phyloP scores from a whole-genome alignment of 2,329 filamentous ascomycete species.

The Ophiocordyceps unilateralis region DNA sequence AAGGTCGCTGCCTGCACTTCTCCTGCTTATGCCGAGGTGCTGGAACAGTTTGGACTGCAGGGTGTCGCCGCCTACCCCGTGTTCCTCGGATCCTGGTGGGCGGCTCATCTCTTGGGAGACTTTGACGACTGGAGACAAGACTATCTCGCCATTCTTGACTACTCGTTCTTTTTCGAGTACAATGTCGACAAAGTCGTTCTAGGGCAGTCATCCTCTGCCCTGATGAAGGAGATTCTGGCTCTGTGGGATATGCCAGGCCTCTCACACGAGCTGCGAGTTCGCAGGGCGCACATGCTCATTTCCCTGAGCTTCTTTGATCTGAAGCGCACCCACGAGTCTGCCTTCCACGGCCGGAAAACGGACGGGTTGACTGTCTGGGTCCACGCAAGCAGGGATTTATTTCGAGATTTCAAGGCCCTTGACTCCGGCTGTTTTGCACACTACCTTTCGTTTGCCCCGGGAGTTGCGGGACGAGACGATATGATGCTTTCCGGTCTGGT shows the following conservation, averaged over 20 bases:
- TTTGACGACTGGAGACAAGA: background rate
- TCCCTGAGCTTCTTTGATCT: background rate
- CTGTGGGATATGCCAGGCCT: background rate
- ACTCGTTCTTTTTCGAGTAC: background rate
- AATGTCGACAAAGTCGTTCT: background rate
- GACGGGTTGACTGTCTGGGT: background rate
- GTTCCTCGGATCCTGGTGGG: background rate
- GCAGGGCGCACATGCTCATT: background rate
- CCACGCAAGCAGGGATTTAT: background rate
- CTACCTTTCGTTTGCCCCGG: background rate
- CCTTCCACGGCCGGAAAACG: background rate
- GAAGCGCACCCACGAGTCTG: background rate
- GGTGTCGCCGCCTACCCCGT: background rate
- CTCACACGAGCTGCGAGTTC: background rate
- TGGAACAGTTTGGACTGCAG: background rate
- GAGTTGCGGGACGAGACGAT: background rate
- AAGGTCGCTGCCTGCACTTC: background rate
- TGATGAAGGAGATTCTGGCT: background rate
- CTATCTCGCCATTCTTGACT: background rate
- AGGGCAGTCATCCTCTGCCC: background rate
- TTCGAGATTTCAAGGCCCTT: background rate
- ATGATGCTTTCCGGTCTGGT: background rate
- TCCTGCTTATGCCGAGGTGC: background rate
- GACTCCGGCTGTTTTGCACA: background rate
- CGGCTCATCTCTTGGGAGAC: background rate